phyloP scores from a whole-genome alignment of 1,139 yeast genomes.

The Yamadazyma blattariae region DNA sequence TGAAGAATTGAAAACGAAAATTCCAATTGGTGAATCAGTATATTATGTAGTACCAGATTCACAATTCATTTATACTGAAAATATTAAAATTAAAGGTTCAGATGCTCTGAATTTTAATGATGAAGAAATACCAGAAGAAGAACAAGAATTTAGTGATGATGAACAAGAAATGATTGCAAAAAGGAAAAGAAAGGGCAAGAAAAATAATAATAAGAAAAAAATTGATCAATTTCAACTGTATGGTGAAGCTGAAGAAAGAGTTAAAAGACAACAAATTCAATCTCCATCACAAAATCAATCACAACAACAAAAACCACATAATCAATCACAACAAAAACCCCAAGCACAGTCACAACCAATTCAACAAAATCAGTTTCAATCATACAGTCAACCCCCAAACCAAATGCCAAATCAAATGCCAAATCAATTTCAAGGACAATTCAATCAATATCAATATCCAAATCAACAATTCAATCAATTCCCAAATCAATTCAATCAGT shows the following conservation, averaged over 20 bases:
- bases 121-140: slow-evolving; percentile 89
- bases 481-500: slow-evolving; percentile 4
- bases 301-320: slow-evolving; percentile 3
- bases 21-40: slow-evolving; percentile 54
- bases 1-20: slow-evolving; percentile 32
- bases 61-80: slow-evolving; percentile 72
- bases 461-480: slow-evolving; percentile 4
- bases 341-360: slow-evolving; percentile 6
- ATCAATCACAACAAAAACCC: background rate
- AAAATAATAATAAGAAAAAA: slow-evolving; percentile 34
- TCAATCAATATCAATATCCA: slow-evolving; percentile 2
- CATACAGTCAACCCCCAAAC: slow-evolving; percentile 1
- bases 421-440: background rate
- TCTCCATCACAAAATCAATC: background rate
- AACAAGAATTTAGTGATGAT: slow-evolving; percentile 94
- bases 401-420: background rate
- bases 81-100: slow-evolving; percentile 75
- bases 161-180: slow-evolving; percentile 68
- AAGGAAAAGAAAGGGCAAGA: slow-evolving; percentile 57
- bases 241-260: background rate
- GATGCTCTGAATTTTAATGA: slow-evolving; percentile 96
- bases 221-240: slow-evolving; percentile 7
- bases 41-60: slow-evolving; percentile 82
- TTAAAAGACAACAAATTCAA: slow-evolving; percentile 2
- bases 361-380: background rate